Evolutionary conservation across 2,329 filamentous ascomycete species (phyloP).

Genomic region (Colletotrichum limetticola): DNA sequence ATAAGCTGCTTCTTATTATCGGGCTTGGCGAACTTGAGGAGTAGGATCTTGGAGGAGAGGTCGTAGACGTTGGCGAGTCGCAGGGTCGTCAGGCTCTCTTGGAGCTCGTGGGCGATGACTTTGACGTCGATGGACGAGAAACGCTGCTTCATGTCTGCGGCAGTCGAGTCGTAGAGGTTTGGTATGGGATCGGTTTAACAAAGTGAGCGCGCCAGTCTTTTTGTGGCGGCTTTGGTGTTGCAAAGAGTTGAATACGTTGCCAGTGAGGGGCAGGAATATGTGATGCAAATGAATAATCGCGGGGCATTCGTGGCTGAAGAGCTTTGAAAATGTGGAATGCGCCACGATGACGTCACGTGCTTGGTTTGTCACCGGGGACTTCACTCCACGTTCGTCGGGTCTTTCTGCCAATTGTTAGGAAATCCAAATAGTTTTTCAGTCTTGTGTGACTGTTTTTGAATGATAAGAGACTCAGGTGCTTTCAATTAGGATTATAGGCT

Average conservation of each 20-base stretch:
- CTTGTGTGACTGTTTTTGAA: too few relatives aligned
- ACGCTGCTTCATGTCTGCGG: constrained; percentile 77
- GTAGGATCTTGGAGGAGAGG: constrained; percentile 92
- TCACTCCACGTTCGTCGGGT: neutral
- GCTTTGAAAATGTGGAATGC: neutral
- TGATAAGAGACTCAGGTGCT: neutral
- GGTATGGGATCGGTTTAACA: neutral
- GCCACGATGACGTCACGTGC: constrained; percentile 35
- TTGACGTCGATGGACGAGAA: constrained; percentile 85
- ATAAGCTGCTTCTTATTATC: constrained; percentile 89
- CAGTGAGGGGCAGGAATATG: constrained; percentile 32
- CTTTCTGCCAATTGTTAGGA: neutral
- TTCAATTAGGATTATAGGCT: neutral
- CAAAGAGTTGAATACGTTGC: neutral
- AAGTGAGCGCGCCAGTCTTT: neutral
- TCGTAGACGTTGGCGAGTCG: constrained; percentile 96
- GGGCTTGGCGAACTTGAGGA: constrained; percentile 94
- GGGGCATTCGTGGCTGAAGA: constrained; percentile 34
- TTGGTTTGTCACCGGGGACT: neutral
- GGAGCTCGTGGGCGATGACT: constrained; percentile 94
- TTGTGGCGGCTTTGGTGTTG: constrained; percentile 10
- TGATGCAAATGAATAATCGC: constrained; percentile 28
- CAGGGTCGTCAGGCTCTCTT: constrained; percentile 77
- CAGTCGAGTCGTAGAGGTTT: neutral
- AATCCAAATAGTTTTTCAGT: too few relatives aligned